phyloP scores from a whole-genome alignment of 2,329 filamentous ascomycete species.

The Polychaeton citri region DNA sequence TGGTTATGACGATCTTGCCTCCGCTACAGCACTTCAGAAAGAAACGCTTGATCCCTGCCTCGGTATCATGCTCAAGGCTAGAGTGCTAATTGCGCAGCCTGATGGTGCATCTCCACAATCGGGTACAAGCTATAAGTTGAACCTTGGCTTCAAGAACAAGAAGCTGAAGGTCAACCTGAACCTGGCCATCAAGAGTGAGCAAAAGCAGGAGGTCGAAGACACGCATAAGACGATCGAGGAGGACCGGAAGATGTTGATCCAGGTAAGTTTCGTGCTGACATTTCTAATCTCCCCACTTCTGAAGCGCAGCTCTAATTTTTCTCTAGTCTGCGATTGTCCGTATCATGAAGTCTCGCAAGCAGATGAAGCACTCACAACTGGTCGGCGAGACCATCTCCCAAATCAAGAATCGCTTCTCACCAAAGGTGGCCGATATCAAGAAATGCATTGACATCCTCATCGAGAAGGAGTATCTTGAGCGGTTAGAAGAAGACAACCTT shows the following conservation, averaged over 20 bases:
- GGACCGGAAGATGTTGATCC: constrained; percentile 87
- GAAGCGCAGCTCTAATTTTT: constrained; percentile 22
- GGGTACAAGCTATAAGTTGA: constrained; percentile 70
- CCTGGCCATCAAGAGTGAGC: constrained; percentile 84
- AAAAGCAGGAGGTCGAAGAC: constrained; percentile 90
- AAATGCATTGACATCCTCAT: constrained; percentile 98
- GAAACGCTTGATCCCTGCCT: constrained; percentile 82
- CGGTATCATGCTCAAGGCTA: constrained; percentile 80
- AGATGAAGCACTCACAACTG: constrained; percentile 92
- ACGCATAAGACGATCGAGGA: constrained; percentile 99
- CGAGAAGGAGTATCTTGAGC: constrained; percentile 97
- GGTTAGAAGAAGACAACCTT: constrained; percentile 84
- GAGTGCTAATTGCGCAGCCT: constrained; percentile 62
- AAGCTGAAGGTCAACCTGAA: constrained; percentile 97
- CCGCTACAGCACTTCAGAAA: constrained; percentile 62
- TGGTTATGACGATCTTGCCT: constrained; percentile 75
- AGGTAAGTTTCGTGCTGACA: constrained; percentile 48
- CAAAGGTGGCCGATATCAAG: constrained; percentile 92
- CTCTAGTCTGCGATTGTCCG: constrained; percentile 87
- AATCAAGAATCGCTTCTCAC: constrained; percentile 83
- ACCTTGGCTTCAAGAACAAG: constrained; percentile 95
- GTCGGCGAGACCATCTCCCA: constrained; percentile 93
- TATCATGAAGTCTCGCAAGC: constrained; percentile 99
- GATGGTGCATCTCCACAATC: constrained; percentile 63
- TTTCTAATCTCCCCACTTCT: constrained; percentile 20